phyloP scores from a whole-genome alignment of 2,329 filamentous ascomycete species.

The Aspergillus floridensis region DNA sequence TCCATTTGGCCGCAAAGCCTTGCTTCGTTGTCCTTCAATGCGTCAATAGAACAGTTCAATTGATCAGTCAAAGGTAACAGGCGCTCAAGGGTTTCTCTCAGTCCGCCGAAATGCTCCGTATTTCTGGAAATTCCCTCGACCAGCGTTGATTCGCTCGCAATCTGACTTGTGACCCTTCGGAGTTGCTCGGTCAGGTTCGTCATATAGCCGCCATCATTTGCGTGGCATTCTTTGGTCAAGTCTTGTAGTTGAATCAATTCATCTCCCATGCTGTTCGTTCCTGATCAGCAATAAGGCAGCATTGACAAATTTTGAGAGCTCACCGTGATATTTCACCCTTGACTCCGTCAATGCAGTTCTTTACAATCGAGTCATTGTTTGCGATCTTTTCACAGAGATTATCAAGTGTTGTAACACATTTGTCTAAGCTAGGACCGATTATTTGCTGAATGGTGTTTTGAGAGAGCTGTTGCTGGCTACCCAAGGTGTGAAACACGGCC shows the following conservation, averaged over 20 bases:
- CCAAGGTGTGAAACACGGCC: conserved; percentile 16
- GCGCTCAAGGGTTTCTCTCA: conserved; percentile 21
- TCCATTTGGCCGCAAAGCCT: conserved; percentile 32
- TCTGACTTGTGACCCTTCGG: conserved; percentile 14
- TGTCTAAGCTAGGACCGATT: conserved; percentile 15
- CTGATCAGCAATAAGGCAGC: background rate
- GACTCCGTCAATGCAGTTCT: conserved; percentile 19
- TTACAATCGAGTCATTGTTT: conserved; percentile 16
- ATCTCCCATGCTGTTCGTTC: background rate
- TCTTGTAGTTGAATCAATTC: background rate
- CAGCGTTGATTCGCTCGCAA: conserved; percentile 20
- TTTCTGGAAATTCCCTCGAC: conserved; percentile 23
- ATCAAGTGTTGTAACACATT: conserved; percentile 16
- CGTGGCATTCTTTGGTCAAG: background rate
- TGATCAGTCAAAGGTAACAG: conserved; percentile 19
- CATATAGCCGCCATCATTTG: conserved; percentile 14
- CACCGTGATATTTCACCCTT: conserved; percentile 25
- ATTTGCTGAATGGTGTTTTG: conserved; percentile 15
- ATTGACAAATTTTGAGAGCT: conserved; percentile 2
- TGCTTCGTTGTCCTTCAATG: conserved; percentile 20
- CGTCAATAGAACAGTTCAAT: conserved; percentile 21
- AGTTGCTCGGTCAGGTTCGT: conserved; percentile 23
- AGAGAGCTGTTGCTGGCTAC: conserved; percentile 12
- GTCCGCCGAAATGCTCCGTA: conserved; percentile 14
- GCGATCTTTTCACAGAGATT: conserved; percentile 16